Conservation (phyloP, 2,329 filamentous ascomycete species). For the Huntiella bhutanensis region DNA sequence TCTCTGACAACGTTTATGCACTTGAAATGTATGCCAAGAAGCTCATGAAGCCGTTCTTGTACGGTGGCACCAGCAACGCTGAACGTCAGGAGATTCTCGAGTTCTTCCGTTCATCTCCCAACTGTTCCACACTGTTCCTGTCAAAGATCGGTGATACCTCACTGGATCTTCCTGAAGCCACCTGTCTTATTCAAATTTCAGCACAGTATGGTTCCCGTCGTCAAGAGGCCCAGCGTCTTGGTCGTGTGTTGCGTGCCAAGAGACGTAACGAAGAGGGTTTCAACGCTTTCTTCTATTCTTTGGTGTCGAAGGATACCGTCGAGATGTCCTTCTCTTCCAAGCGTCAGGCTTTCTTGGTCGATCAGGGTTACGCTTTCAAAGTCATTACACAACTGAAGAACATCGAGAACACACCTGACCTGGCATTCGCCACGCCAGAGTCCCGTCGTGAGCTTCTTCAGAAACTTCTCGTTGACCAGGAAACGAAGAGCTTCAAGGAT, state of each 20-base stretch:
- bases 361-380: constrained; percentile 97
- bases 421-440: constrained; percentile 60
- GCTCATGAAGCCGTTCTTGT: constrained; percentile 75
- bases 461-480: constrained; percentile 76
- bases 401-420: constrained; percentile 62
- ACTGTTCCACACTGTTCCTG: constrained; percentile 81
- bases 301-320: constrained; percentile 91
- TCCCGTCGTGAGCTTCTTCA: constrained; percentile 75
- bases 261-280: constrained; percentile 94
- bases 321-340: constrained; percentile 98
- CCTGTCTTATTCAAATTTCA: constrained; percentile 90
- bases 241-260: constrained; percentile 86
- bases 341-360: constrained; percentile 87
- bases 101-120: constrained; percentile 85
- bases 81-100: constrained; percentile 78
- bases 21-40: constrained; percentile 70
- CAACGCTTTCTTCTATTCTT: constrained; percentile 96
- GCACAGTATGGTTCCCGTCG: constrained; percentile 93
- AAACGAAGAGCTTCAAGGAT: constrained; percentile 19
- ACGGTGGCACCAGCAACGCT: constrained; percentile 66
- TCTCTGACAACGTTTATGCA: constrained; percentile 93
- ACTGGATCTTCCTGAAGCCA: constrained; percentile 90
- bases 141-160: constrained; percentile 98
- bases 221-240: constrained; percentile 86
- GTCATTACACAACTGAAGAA: constrained; percentile 92